Evolutionary conservation across 2,329 filamentous ascomycete species (phyloP).

Genomic region (Ceratocystis ficicola): DNA sequence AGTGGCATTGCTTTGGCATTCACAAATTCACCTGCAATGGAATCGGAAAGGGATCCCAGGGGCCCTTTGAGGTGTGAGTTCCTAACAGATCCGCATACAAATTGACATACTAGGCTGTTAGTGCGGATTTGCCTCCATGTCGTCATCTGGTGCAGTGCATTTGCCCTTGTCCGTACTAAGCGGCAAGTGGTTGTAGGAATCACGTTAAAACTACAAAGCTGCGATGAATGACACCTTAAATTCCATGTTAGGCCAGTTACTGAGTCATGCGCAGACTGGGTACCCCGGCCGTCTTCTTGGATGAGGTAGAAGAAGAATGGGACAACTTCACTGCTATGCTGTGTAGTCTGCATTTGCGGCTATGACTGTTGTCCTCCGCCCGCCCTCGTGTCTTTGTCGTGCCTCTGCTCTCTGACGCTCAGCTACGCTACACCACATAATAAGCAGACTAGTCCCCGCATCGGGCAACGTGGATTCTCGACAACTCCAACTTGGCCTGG

Average conservation of each 20-base stretch:
- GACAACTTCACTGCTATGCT: neutral
- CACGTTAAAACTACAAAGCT: neutral
- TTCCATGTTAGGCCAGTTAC: neutral
- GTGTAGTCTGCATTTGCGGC: neutral
- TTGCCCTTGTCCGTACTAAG: neutral
- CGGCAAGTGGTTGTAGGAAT: neutral
- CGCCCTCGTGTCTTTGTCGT: neutral
- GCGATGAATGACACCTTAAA: neutral
- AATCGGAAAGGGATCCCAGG: neutral
- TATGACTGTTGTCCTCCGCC: too few relatives aligned
- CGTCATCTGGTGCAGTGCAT: neutral
- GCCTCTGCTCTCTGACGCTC: neutral
- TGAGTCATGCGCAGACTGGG: conserved; percentile 1
- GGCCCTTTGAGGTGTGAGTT: neutral
- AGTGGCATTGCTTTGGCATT: neutral
- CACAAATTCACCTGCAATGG: neutral
- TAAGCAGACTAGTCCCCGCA: neutral
- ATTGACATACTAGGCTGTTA: neutral
- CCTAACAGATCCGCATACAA: neutral
- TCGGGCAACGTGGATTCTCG: neutral
- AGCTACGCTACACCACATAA: neutral
- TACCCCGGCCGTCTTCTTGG: neutral
- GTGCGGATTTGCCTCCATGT: neutral
- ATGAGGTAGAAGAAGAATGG: neutral
- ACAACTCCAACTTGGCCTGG: neutral